Base-by-base conservation (phyloP, 495 filamentous ascomycete species). In the Aspergillus leporis region DNA sequence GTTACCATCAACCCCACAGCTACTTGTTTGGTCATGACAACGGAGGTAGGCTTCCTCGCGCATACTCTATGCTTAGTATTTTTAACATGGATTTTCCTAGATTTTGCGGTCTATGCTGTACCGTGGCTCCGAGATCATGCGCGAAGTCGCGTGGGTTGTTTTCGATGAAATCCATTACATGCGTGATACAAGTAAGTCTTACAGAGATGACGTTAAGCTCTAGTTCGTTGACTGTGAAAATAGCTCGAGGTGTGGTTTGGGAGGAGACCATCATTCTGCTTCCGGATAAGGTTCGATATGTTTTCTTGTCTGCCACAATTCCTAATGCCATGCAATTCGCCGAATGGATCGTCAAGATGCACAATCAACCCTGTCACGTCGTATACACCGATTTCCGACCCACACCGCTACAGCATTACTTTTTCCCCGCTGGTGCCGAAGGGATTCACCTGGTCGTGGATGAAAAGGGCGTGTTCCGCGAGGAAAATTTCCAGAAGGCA, bases 81-180 rank as follows among this genome's bases (percentile, higher is more conserved):
- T 28, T 51, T 60, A 30, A 59, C 23, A 16, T 41, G 32, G 14
- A n/a, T 41, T 34, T 31, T 22, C 51, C 7, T 47, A 81, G 82
- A 98, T 98, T 90, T 75, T 98, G 63, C 87, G 94, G 48, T 98
- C 94, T 6, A 98, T 98, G 94, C 74, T 98, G 71, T 98, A 98
- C 70, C 85, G 93, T 67, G 94, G 94, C 58, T 98, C 94, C 4
- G 94, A 98, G 74, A 97, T 98, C 60, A 98, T 98, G 94, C 90
- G 94, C 61, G 94, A 98, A 77, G 95, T 98, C 5, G 90, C 85
- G 23, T 98, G 94, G 94, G 95, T 98, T 9, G 76, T 98, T 4
- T 98, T 98, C 64, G 94, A 98, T 70, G 94, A 98, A 73, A 95
- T 98, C 50, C 94, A 98, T 74, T 98, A 98, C 78, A 87, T 98